Evolutionary conservation across 257 asterid species (phyloP).

Genomic region (Ophiorrhiza pumila): DNA sequence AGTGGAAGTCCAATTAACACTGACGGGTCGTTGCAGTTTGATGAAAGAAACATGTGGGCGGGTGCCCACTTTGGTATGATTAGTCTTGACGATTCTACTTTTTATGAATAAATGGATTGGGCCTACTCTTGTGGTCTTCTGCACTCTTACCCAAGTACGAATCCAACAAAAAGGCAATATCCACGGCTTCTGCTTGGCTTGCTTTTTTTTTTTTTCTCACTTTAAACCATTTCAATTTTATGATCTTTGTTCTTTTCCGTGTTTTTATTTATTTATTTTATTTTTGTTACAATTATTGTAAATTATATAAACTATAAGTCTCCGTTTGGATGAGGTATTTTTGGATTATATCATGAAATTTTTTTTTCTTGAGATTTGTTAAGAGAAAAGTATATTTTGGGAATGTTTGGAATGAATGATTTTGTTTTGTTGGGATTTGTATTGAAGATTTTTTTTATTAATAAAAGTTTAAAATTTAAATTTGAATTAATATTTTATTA

Average conservation of each 20-base stretch:
- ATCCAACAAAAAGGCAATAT: not conserved
- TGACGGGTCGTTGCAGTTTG: not conserved
- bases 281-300: too few species aligned
- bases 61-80: conserved; percentile 18
- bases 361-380: too few species aligned
- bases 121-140: conserved; percentile 2
- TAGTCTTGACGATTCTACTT: not conserved
- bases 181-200: not conserved
- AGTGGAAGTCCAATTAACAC: conserved; percentile 4
- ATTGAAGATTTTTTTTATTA: too few species aligned
- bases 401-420: too few species aligned
- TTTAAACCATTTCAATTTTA: not conserved
- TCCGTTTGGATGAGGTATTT: too few species aligned
- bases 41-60: conserved; percentile 9
- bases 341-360: too few species aligned
- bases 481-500: too few species aligned
- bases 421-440: too few species aligned
- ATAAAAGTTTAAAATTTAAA: too few species aligned
- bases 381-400: too few species aligned
- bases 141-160: not conserved
- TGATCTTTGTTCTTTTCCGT: not conserved
- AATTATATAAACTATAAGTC: too few species aligned
- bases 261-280: too few species aligned
- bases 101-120: not conserved
- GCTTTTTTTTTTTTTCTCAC: not conserved